Evolutionary conservation across 306 rosid genomes (phyloP).

Genomic region (Vigna mungo): DNA sequence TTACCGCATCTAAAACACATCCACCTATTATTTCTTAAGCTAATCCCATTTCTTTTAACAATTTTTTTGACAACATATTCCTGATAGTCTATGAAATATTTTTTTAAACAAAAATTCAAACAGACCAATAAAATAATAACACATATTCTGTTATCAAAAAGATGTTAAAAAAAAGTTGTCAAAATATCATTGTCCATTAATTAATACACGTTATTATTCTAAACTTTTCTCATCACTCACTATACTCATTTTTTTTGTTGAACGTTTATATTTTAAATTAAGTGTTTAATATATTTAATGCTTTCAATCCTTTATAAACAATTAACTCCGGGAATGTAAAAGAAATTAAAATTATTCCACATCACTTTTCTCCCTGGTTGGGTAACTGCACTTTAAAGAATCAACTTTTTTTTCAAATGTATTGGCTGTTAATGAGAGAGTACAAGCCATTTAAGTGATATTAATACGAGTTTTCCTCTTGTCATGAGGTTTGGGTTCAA

Average conservation of each 20-base stretch:
- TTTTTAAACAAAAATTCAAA: too few relatives aligned
- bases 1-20: conserved; percentile 35
- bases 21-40: conserved; percentile 34
- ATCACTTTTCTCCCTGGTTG: not conserved
- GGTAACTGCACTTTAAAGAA: not conserved
- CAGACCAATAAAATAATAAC: too few relatives aligned
- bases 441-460: conserved; percentile 10
- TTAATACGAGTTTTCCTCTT: conserved; percentile 36
- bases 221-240: conserved; percentile 35
- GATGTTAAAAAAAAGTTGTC: too few relatives aligned
- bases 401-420: conserved; percentile 8
- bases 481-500: conserved; percentile 4
- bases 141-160: too few relatives aligned
- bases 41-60: too few relatives aligned
- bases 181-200: too few relatives aligned
- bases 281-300: not conserved
- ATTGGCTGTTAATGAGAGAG: not conserved
- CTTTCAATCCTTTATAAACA: too few relatives aligned
- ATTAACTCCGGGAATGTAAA: too few relatives aligned
- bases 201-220: conserved; percentile 6
- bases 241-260: not conserved
- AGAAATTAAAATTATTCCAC: not conserved
- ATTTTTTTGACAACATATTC: too few relatives aligned
- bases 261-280: not conserved
- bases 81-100: too few relatives aligned